Base-by-base conservation (phyloP, 192 early-diverging fungal genomes). In the Coemansia asiatica region DNA sequence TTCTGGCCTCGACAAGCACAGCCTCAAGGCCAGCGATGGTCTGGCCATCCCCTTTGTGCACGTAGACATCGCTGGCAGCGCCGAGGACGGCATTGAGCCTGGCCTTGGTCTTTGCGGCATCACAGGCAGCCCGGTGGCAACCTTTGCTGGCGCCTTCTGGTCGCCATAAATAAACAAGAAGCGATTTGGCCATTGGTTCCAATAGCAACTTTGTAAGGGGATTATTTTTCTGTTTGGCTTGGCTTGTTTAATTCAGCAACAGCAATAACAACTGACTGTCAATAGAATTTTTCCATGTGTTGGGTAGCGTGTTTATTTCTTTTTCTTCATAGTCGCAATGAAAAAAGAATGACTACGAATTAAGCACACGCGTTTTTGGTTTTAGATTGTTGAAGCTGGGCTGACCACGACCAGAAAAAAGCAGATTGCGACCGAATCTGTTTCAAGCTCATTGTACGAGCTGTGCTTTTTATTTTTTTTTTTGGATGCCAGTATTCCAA, bases 51-150 rank as follows among this genome's bases (percentile, higher is more conserved):
- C 85, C 28, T 95, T 90, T 83, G 90, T 90, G 27, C 94, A 95
- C 72, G 72, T 93, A 7, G 94, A 95, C 63, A 85, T 95, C 72
- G 92, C 94, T 16, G 92, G 89, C 31, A 87, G 84, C 50, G 88
- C 89, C 3, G 92, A 93, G 67, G 85, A 88, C 27, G 74, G 80
- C n/a, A 64, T 71, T 40, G 85, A 82, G 29, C 69, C 74, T 23
- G 91, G 91, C 0, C 86, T 88, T 68, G 86, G 87, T 53, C 84
- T 95, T 55, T 79, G 82, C 22, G 83, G 69, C 60, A 87, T 91
- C 35, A 92, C 90, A 25, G 93, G 90, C 18, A 86, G 86, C 50
- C 92, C 92, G 22, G 85, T 95, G 36, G 84, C 88, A 7, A 88
- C 92, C 31, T 85, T 95, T 70, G 86, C 86, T 2, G 86, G 85